phyloP scores from a whole-genome alignment of 305 asterid genomes.

The Fraxinus baroniana region DNA sequence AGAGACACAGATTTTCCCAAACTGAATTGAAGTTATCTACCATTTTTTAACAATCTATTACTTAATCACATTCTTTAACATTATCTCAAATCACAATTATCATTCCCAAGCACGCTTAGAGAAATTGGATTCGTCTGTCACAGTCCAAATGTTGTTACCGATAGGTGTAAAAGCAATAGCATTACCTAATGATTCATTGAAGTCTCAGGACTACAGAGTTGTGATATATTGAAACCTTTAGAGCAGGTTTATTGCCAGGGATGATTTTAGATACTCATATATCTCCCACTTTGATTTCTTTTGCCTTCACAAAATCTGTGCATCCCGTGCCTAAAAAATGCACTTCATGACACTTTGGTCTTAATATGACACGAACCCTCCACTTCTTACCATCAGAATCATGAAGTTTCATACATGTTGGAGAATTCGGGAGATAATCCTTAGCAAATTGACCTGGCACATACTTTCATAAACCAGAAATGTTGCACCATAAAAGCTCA shows the following conservation, averaged over 20 bases:
- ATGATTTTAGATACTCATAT: background rate
- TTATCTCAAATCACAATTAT: background rate
- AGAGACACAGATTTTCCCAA: background rate
- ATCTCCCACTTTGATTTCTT: background rate
- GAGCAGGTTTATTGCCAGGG: background rate
- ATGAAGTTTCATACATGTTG: background rate
- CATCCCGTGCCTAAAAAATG: background rate
- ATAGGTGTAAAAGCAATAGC: too few relatives aligned
- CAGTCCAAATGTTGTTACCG: background rate
- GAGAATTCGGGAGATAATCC: background rate
- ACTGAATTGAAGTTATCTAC: background rate
- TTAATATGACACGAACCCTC: background rate
- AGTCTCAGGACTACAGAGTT: background rate
- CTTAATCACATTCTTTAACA: background rate
- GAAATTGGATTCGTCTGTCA: background rate
- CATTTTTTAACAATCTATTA: too few relatives aligned
- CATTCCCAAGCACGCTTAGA: background rate
- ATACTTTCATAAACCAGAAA: background rate
- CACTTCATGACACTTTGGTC: background rate
- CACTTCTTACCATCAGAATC: slow-evolving; percentile 22
- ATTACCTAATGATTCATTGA: background rate
- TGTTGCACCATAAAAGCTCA: background rate
- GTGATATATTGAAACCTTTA: background rate
- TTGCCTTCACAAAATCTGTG: background rate
- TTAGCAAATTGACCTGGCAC: slow-evolving; percentile 11